Evolutionary conservation across 1,139 yeast genomes (phyloP), one percentile per base, ranked within the genome.

Genomic region (Nakaseomyces kungkrabaensis): DNA sequence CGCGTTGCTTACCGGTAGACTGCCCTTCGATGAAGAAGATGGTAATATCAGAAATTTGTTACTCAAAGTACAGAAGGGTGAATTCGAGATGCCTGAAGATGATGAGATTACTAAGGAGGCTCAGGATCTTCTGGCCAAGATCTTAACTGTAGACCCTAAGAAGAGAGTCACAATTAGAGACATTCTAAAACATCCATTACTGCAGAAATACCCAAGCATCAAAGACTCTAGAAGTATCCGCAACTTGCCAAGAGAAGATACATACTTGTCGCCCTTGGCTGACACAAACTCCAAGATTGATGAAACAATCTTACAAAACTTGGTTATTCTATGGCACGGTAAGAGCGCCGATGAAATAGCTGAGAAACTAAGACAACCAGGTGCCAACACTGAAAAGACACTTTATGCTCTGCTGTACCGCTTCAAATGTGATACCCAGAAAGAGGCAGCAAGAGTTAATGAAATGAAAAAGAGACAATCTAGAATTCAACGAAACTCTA

Each of bases 11-110:
- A 90, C 97, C 0, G 98, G 98, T 37, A 92, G 92, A 67, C 73
- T 92, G 54, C 98, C 98, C 1, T 94, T 94, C 67, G 98, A 92
- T 68, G 97, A 92, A 68, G 97, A 89, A 61, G 68, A 65, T 49
- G 69, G 69, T 26, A 89, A 89, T 66, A 89, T 92, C 57, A 77
- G 97, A 58, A 82, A 83, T 59, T 72, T 92, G 54, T 73, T 94
- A 45, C 72, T 88, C 58, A 92, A 92, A 66, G 98, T 92, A 34
- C 97, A 92, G 70, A 81, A 82, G 52, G 99, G 98, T 31, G 78
- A 79, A 60, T 92, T 81, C 65, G 75, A 77, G 49, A 88, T 92
- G 85, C 97, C 97, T 17, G 75, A 76, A 37, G 82, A 83, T 51
- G 76, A 78, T 44, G 85, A 85, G 54, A 67, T 85, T 38, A 77